phyloP scores from a whole-genome alignment of 2,329 filamentous ascomycete genomes.

The Corinectria fuckeliana region DNA sequence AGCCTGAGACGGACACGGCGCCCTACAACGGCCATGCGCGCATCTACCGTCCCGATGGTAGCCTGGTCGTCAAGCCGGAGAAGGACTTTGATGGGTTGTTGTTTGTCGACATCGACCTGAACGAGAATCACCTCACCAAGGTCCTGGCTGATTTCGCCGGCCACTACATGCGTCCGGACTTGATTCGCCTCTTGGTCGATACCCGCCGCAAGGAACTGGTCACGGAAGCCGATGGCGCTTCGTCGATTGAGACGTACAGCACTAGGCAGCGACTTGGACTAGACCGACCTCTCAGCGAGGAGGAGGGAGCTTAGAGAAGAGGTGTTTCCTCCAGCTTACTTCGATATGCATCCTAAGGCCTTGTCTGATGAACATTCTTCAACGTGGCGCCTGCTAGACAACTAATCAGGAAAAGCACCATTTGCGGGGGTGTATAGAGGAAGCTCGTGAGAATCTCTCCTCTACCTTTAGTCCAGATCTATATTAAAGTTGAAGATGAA shows the following conservation, averaged over 20 bases:
- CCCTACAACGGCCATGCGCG: constrained; percentile 35
- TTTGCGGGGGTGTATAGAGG: no score
- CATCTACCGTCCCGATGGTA: constrained; percentile 37
- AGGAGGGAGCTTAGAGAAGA: constrained; percentile 6
- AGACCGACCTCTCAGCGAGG: constrained; percentile 8
- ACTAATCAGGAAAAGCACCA: no score
- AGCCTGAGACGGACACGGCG: constrained; percentile 33
- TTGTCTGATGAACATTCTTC: no score
- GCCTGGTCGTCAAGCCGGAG: constrained; percentile 32
- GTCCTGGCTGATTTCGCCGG: constrained; percentile 44
- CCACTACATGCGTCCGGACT: constrained; percentile 48
- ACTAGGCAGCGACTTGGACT: constrained; percentile 6
- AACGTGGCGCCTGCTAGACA: no score
- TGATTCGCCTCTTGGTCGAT: constrained; percentile 46
- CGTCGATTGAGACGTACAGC: constrained; percentile 7
- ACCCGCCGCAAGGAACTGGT: constrained; percentile 22
- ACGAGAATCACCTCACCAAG: constrained; percentile 38
- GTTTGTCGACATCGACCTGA: constrained; percentile 58
- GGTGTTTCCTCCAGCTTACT: neutral
- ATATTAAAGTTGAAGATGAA: no score
- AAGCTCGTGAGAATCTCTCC: no score
- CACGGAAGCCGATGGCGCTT: constrained; percentile 1
- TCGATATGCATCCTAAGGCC: no score
- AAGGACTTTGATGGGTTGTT: constrained; percentile 54
- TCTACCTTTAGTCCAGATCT: no score